phyloP scores from a whole-genome alignment of 148 eudicot species.

The Arbutus unedo region DNA sequence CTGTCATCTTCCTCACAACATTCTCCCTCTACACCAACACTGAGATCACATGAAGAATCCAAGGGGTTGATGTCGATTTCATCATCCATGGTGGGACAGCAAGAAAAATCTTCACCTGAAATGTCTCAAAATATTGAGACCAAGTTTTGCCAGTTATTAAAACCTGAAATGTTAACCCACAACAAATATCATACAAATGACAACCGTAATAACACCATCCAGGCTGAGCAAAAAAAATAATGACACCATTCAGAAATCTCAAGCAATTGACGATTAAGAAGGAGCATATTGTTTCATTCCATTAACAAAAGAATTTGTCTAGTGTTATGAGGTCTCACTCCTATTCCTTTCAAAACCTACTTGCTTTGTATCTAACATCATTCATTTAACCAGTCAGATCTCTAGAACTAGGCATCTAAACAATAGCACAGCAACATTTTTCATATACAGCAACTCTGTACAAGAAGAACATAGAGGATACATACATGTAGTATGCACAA shows the following conservation, averaged over 20 bases:
- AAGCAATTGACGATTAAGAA: not conserved
- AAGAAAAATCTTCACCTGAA: constrained; percentile 55
- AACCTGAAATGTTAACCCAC: not conserved
- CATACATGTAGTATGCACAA: constrained; percentile 24
- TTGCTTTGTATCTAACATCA: not conserved
- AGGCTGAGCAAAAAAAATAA: not conserved
- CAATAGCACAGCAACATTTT: not conserved
- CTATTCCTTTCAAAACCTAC: not conserved
- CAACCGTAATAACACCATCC: not conserved
- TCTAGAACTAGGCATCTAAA: constrained; percentile 17
- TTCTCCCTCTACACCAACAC: constrained; percentile 35
- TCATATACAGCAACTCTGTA: not conserved
- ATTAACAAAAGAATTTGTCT: constrained; percentile 17
- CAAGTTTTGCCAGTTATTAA: constrained; percentile 1
- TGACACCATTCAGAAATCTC: not conserved
- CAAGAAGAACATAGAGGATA: constrained; percentile 11
- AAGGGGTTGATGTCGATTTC: constrained; percentile 29
- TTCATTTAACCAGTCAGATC: not conserved
- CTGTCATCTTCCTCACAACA: constrained; percentile 60
- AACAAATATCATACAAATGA: not conserved
- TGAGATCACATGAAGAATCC: constrained; percentile 24
- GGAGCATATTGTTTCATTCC: constrained; percentile 14
- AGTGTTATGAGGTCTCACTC: constrained; percentile 6
- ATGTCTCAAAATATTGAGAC: constrained; percentile 27
- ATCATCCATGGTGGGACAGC: constrained; percentile 28